These are phyloP conservation scores for Saccharomyces eubayanus DNA, from an alignment of 805 yeast species.

Conservation along the genomic window DNA sequence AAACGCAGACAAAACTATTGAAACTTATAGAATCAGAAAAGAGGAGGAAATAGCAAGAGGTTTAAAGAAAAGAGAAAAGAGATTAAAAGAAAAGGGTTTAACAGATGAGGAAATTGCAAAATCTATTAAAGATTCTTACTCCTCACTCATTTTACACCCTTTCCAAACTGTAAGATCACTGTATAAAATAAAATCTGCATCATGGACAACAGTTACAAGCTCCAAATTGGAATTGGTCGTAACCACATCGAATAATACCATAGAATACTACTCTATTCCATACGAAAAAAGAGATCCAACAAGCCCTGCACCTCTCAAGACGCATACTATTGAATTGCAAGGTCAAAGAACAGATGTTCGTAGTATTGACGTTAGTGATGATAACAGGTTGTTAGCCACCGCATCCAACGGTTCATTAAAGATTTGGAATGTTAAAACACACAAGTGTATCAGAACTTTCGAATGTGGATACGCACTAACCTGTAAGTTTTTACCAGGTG, in stretches of 20 bases:
- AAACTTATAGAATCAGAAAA: constrained; percentile 67
- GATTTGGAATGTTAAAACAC: constrained; percentile 74
- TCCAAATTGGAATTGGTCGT: constrained; percentile 52
- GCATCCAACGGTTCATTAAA: constrained; percentile 87
- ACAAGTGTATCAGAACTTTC: constrained; percentile 74
- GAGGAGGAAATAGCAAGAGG: constrained; percentile 75
- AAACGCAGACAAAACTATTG: constrained; percentile 73
- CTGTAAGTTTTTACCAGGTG: constrained; percentile 83
- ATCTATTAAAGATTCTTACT: constrained; percentile 40
- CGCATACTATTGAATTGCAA: constrained; percentile 55
- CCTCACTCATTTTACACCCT: constrained; percentile 57
- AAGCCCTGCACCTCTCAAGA: constrained; percentile 36
- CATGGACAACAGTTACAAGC: constrained; percentile 49
- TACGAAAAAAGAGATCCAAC: constrained; percentile 45
- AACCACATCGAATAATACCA: constrained; percentile 62
- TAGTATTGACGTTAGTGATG: constrained; percentile 72
- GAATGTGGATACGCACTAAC: constrained; percentile 83
- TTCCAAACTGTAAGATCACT: constrained; percentile 57
- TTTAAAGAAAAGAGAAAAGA: constrained; percentile 62
- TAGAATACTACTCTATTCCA: constrained; percentile 62
- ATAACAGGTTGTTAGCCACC: constrained; percentile 71
- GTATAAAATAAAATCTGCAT: constrained; percentile 54
- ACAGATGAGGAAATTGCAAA: constrained; percentile 49
- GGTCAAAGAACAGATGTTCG: constrained; percentile 92
- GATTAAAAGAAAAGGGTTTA: constrained; percentile 65